A percentile compares a stretch with the other conserved stretches of the same genome.
phyloP scores from a whole-genome alignment of 2,329 filamentous ascomycete species.

The Cladorrhinum sp. region DNA sequence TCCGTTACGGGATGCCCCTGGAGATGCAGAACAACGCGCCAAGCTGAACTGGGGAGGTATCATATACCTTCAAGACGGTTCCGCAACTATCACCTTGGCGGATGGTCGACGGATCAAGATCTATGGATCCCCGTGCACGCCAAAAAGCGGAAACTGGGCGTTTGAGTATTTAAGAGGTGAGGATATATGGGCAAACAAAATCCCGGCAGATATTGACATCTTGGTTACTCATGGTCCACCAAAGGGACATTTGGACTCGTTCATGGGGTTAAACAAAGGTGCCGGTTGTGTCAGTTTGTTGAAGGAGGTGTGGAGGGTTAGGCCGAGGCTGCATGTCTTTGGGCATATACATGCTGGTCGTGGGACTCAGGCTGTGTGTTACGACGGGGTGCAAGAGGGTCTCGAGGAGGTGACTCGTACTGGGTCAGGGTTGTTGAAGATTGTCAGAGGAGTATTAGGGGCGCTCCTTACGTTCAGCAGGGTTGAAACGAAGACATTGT shows the following conservation, averaged over 20 bases:
- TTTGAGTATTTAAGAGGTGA: constrained; percentile 39
- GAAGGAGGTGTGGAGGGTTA: constrained; percentile 32
- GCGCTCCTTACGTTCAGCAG: background rate
- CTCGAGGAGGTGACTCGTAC: constrained; percentile 9
- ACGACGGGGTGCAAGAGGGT: constrained; percentile 12
- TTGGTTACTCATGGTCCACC: constrained; percentile 37
- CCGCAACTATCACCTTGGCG: constrained; percentile 25
- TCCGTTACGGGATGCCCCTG: background rate
- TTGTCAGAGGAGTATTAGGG: background rate
- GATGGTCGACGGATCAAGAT: constrained; percentile 32
- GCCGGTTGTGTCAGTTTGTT: constrained; percentile 31
- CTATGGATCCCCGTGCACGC: constrained; percentile 37
- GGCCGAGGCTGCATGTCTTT: constrained; percentile 36
- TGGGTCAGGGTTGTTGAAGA: constrained; percentile 15
- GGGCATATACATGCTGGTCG: constrained; percentile 35
- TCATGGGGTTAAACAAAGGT: background rate
- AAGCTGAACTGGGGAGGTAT: constrained; percentile 19
- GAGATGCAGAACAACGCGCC: background rate
- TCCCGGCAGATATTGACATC: constrained; percentile 12
- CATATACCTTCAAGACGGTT: constrained; percentile 14
- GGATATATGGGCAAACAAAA: constrained; percentile 13
- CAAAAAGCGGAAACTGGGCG: constrained; percentile 37
- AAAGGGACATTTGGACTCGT: constrained; percentile 33
- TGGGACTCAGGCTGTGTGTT: constrained; percentile 22
- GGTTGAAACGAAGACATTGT: constrained; percentile 15